These are phyloP conservation scores for Xylaria sp. DNA, from an alignment of 2,329 filamentous ascomycete species.

Conservation along the genomic window DNA sequence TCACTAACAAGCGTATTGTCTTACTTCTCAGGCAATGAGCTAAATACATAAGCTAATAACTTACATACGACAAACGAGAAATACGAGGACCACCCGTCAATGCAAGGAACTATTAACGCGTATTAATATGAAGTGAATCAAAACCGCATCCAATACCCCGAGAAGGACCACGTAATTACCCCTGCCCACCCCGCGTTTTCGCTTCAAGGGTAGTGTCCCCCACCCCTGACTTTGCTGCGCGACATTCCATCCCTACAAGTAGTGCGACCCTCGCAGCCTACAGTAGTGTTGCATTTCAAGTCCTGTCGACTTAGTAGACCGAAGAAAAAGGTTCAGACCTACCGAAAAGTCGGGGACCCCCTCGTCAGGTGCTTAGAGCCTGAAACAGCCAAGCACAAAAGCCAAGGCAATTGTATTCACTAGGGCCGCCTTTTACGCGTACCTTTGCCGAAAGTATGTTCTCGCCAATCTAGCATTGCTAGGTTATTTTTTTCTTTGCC, in stretches of 20 bases:
- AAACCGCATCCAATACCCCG: constrained; percentile 1
- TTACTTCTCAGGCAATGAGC: background rate
- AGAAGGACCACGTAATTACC: constrained; percentile 11
- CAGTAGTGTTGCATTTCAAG: constrained; percentile 10
- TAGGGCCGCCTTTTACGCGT: background rate
- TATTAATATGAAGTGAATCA: constrained; percentile 7
- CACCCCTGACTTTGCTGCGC: constrained; percentile 8
- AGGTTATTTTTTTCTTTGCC: background rate
- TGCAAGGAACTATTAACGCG: constrained; percentile 10
- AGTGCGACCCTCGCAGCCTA: constrained; percentile 6
- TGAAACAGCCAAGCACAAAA: constrained; percentile 32
- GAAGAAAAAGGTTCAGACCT: background rate
- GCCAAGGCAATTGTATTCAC: constrained; percentile 10
- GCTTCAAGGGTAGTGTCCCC: constrained; percentile 24
- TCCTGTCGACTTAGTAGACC: background rate
- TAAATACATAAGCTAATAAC: too few species aligned
- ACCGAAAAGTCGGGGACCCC: constrained; percentile 12
- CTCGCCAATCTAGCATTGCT: constrained; percentile 11
- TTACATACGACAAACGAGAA: background rate
- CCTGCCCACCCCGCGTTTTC: constrained; percentile 37
- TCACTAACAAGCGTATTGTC: constrained; percentile 2
- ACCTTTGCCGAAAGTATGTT: background rate
- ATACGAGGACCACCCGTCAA: constrained; percentile 12
- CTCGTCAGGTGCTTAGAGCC: constrained; percentile 18
- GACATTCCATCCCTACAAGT: constrained; percentile 16